Base-by-base conservation (phyloP, 257 asterid genomes). In the Rhazya stricta region DNA sequence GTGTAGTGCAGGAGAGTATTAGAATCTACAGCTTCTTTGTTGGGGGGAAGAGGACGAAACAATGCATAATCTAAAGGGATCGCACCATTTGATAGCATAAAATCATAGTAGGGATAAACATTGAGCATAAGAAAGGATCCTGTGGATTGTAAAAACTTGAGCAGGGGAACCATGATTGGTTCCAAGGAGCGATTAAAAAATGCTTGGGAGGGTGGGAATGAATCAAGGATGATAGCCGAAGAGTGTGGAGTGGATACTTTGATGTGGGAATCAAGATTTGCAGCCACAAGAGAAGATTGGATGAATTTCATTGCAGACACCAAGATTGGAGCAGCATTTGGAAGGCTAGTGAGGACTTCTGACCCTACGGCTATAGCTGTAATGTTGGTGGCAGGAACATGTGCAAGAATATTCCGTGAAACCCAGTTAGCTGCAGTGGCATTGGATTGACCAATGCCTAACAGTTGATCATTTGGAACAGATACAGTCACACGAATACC, bases 181-280 rank as follows among this genome's bases (percentile, higher is more conserved):
- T 87, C 88, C 88, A 87, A 84, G 0, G 96, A 72, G 58, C 94
- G 96, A 74, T 91, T 94, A 51, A 94, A 94, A 79, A 93, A 93
- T 37, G 98, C 96, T 78, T 91, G 98, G 58, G 98, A 93, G 23
- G 98, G 98, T 1, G 98, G 97, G 58, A 94, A 94, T 2, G 97
- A 91, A 81, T 94, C 97, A 7, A 94, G 97, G 82, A 94, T 86
- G 65, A 94, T 79, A 34, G 90, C 83, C 45, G 96, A 89, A 1
- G 98, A 80, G 62, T 84, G 96, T 0, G 97, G 97, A 9, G 96
- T 87, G 65, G 98, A 91, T 39, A 94, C 96, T 81, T 90, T 90
- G 66, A 94, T 86, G 29, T 82, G 90, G 68, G 89, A 77, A 50
- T 83, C 97, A 3, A 91, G 96, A 74, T 89, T 89, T n/a, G 97